Evolutionary conservation across 148 eudicot genomes (phyloP), one percentile per base, ranked within the genome.

Genomic region (Nepenthes gracilis): DNA sequence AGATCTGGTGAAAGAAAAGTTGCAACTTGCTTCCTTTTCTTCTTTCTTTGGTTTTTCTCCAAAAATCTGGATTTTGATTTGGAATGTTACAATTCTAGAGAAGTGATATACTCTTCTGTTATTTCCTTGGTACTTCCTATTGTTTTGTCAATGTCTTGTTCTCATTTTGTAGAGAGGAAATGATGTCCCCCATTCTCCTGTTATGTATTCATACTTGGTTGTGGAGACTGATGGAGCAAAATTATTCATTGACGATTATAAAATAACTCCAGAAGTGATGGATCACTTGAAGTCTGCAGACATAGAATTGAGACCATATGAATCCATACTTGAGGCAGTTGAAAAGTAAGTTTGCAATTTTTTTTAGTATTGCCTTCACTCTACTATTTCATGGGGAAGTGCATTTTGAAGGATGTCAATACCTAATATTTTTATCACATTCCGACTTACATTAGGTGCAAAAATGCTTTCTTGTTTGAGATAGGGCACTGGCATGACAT

Each of bases 131-230:
- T 35, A 36, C 47, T 35, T 61, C 8, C 15, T 32, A 33, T 36
- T 61, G 4, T 63, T 14, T 5, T 45, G 12, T 38, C 50, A 38
- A 47, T 64, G 34, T 10, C 9, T 37, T 43, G 11, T 54, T 66
- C 36, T 45, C 67, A 36, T 60, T 50, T 67, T 65, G 55, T 67
- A 93, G 99, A 86, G 99, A 83, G 99, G 99, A 68, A 84, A 75
- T 67, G 99, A 94, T 72, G 70, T 94, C 63, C 92, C 92, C 51
- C 84, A 86, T 80, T 89, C 95, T 47, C 99, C 99, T 64, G 99
- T 94, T 57, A 74, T 78, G 85, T 89, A 94, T 71, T 85, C 97
- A 1, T 94, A 94, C 76, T 72, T 86, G 69, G 60, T 89, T 55
- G 95, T 94, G 77, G 89, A 86, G 75, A 76, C 71, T 66, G 77